Evolutionary conservation across 2,329 filamentous ascomycete species (phyloP).

Genomic region (Trichoderma guizhouense): DNA sequence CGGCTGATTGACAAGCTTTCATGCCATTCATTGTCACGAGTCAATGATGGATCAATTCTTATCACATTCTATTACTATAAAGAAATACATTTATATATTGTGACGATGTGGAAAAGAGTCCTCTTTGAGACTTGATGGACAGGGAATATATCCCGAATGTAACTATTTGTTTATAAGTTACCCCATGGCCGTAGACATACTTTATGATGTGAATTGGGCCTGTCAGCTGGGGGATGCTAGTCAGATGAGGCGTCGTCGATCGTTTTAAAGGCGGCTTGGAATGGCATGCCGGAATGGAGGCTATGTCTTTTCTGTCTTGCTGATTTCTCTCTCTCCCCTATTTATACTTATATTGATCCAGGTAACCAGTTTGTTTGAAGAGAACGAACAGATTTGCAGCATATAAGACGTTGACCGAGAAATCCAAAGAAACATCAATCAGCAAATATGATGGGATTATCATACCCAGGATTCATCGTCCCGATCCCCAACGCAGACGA

Average conservation of each 20-base stretch:
- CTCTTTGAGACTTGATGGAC: background rate
- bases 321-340: background rate
- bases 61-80: background rate
- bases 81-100: background rate
- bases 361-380: rapidly evolving
- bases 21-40: background rate
- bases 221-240: background rate
- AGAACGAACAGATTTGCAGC: background rate
- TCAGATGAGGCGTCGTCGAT: background rate
- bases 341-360: background rate
- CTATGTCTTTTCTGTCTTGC: background rate
- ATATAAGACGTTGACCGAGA: background rate
- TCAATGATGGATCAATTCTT: background rate
- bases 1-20: background rate
- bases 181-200: background rate
- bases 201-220: background rate
- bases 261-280: background rate
- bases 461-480: background rate
- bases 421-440: background rate
- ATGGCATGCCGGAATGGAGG: background rate
- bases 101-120: background rate
- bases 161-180: background rate
- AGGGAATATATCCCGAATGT: rapidly evolving
- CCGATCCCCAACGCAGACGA: background rate
- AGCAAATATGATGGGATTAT: background rate